Conservation (phyloP, 352 stramenopile genomes). For the Phytophthora podocarpi region DNA sequence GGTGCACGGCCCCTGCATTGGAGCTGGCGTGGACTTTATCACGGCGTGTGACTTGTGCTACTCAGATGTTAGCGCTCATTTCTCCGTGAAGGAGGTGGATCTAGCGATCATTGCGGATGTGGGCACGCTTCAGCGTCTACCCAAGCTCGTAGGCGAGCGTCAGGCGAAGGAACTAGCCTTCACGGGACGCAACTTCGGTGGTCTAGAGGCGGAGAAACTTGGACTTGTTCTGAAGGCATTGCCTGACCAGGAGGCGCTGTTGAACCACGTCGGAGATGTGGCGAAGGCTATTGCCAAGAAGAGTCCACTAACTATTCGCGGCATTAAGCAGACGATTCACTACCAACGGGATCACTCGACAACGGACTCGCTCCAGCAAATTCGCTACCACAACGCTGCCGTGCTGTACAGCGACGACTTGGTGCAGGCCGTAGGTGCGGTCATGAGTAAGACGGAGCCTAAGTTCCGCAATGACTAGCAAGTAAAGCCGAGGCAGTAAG, state of each 20-base stretch:
- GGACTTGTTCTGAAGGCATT: slow-evolving; percentile 82
- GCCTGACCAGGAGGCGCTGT: slow-evolving; percentile 61
- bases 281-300: slow-evolving; percentile 78
- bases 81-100: slow-evolving; percentile 90
- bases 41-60: slow-evolving; percentile 88
- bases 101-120: slow-evolving; percentile 90
- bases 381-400: slow-evolving; percentile 86
- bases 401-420: slow-evolving; percentile 89
- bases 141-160: slow-evolving; percentile 85
- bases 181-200: slow-evolving; percentile 83
- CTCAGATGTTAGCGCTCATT: slow-evolving; percentile 79
- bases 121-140: slow-evolving; percentile 86
- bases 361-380: slow-evolving; percentile 70
- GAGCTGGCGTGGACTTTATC: slow-evolving; percentile 88
- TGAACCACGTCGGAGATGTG: slow-evolving; percentile 57
- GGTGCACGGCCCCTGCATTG: slow-evolving; percentile 83
- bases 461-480: slow-evolving; percentile 75
- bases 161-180: slow-evolving; percentile 86
- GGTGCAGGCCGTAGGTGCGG: slow-evolving; percentile 64
- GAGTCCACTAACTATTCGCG: slow-evolving; percentile 85
- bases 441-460: slow-evolving; percentile 71
- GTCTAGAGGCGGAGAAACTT: slow-evolving; percentile 72
- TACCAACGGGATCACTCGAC: slow-evolving; percentile 89
- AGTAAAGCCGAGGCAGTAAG: neutral
- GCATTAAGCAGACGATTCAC: slow-evolving; percentile 89